phyloP scores from a whole-genome alignment of 139 green algal genomes.

The Chlorella sp. region DNA sequence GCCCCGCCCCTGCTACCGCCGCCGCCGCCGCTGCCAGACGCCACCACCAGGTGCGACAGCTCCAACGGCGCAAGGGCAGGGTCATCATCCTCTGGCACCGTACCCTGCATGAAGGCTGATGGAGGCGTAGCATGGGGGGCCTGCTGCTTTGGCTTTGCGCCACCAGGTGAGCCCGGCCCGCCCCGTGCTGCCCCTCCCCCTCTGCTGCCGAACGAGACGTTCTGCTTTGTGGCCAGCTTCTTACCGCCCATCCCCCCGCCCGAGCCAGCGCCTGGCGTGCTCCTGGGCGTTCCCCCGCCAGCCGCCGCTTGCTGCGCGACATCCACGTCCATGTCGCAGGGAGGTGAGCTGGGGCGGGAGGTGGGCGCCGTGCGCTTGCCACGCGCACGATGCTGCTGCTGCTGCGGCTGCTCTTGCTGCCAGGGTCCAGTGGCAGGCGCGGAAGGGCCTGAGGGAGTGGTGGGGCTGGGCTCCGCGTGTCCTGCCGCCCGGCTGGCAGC shows the following conservation, averaged over 20 bases:
- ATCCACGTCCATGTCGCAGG: background rate
- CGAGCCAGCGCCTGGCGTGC: background rate
- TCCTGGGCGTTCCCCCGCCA: background rate
- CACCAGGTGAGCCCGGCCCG: too few relatives aligned
- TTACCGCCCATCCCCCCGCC: background rate
- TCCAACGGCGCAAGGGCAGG: background rate
- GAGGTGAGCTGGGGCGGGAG: background rate
- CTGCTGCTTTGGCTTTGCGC: too few relatives aligned
- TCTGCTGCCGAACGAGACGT: background rate
- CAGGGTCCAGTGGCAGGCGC: too few relatives aligned
- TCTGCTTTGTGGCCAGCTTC: background rate
- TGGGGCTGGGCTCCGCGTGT: too few relatives aligned
- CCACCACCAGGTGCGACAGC: background rate
- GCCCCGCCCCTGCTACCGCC: too few relatives aligned
- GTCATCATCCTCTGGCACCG: background rate
- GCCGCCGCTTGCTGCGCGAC: background rate
- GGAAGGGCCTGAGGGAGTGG: too few relatives aligned
- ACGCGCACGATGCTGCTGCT: too few relatives aligned
- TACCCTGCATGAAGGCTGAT: background rate
- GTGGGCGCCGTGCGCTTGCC: background rate
- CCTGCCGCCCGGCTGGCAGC: too few relatives aligned
- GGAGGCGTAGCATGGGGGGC: too few relatives aligned
- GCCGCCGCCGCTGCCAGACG: background rate
- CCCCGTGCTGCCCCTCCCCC: background rate
- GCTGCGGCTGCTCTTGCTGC: too few relatives aligned